Base-by-base conservation (phyloP, 2,329 filamentous ascomycete species). In the Phaeosphaeriaceae sp. region DNA sequence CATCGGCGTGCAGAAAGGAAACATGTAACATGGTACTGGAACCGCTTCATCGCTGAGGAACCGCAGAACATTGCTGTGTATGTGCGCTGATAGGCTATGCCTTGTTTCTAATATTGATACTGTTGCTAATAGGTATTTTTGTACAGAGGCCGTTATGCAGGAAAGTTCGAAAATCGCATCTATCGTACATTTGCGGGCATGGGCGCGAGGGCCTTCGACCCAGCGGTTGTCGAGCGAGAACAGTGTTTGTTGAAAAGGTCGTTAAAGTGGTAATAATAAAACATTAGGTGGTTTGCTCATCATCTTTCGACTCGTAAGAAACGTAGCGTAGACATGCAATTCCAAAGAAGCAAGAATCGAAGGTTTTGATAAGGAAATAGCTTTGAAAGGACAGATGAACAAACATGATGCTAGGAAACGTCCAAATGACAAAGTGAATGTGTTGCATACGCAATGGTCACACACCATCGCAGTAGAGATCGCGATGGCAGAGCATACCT, bases 281-380 rank as follows among this genome's bases (percentile, higher is more conserved):
- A 77, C 75, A 77, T 77, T 77, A 77, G 57, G 63, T 67, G 69
- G 66, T 66, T 59, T 61, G 66, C 67, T 73, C 67, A 67, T 74
- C 67, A 69, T 61, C 71, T 72, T 65, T 70, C 68, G 63, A 68
- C 67, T 72, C 65, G 60, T 73, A 52, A 43, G 66, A 69, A 75
- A 69, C 56, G 60, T 63, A 73, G 70, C 56, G 61, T 64, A 63
- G 65, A 68, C 60, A 70, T 70, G 71, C 61, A 63, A 58, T 58
- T 49, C 58, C 65, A 52, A 60, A 56, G 59, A 63, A 58, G 65
- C 64, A 62, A 47, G 58, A 65, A 65, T 49, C 21, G 59, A 57
- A 54, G 30, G 28, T 58, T 69, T 65, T 69, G 54, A 56, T 57
- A 62, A 65, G 61, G 52, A 60, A 63, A 69, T 63, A 58, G 46